phyloP scores from a whole-genome alignment of 192 early-diverging fungal species.

The Funneliformis geosporum region DNA sequence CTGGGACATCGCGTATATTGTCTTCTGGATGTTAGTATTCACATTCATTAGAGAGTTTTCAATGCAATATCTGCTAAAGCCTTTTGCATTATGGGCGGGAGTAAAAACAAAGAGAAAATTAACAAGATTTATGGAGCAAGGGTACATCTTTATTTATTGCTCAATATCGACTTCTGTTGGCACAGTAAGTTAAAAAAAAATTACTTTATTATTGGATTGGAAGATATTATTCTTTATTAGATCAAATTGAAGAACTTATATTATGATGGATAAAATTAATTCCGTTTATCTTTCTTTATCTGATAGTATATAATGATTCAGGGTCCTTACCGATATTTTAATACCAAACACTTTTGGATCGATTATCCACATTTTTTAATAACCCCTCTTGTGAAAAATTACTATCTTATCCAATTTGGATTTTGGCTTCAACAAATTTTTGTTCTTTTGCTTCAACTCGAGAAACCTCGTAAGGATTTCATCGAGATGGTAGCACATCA shows the following conservation, averaged over 20 bases:
- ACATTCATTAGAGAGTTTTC: slow-evolving; percentile 60
- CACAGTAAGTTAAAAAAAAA: slow-evolving; percentile 53
- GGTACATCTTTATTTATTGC: slow-evolving; percentile 73
- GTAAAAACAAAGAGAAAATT: slow-evolving; percentile 41
- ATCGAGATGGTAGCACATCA: slow-evolving; percentile 60
- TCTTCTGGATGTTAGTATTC: slow-evolving; percentile 66
- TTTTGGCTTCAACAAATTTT: slow-evolving; percentile 62
- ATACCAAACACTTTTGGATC: slow-evolving; percentile 52
- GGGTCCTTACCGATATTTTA: slow-evolving; percentile 60
- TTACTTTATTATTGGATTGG: not conserved
- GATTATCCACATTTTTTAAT: slow-evolving; percentile 56
- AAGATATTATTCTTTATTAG: not conserved
- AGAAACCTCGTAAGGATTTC: slow-evolving; percentile 61
- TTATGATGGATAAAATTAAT: not conserved
- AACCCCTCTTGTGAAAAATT: slow-evolving; percentile 52
- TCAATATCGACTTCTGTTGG: slow-evolving; percentile 57
- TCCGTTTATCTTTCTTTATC: not conserved
- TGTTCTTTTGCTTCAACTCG: slow-evolving; percentile 59
- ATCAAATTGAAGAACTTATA: not conserved
- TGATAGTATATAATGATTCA: slow-evolving; percentile 59
- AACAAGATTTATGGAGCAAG: slow-evolving; percentile 70
- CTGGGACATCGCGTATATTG: slow-evolving; percentile 63
- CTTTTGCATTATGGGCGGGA: slow-evolving; percentile 39
- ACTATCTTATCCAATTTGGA: slow-evolving; percentile 59
- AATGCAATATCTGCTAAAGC: slow-evolving; percentile 52